phyloP scores from a whole-genome alignment of 2,329 filamentous ascomycete species.

The Metarhizium rileyi region DNA sequence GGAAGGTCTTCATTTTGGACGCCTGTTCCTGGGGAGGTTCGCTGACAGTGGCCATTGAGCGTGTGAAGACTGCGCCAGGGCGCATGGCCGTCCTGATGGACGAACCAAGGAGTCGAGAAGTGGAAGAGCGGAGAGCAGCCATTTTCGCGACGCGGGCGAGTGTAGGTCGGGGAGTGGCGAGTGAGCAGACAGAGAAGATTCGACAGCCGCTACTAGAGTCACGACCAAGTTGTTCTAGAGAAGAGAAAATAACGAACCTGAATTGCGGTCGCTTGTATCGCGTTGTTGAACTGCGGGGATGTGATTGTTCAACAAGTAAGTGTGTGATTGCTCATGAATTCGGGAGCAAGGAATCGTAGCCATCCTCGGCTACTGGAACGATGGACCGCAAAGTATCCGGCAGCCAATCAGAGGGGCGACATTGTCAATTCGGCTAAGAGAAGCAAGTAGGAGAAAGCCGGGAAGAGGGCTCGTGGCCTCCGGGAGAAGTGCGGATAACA shows the following conservation, averaged over 20 bases:
- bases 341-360: not conserved
- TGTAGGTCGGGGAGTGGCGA: constrained; percentile 14
- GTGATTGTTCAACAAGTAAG: not conserved
- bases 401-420: constrained; percentile 9
- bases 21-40: constrained; percentile 53
- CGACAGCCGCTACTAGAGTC: not conserved
- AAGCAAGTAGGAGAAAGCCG: constrained; percentile 19
- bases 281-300: constrained; percentile 1
- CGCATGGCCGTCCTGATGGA: constrained; percentile 30
- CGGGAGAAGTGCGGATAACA: constrained; percentile 5
- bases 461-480: constrained; percentile 7
- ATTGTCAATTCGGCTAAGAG: constrained; percentile 23
- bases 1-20: constrained; percentile 81
- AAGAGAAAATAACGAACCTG: not conserved
- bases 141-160: constrained; percentile 29
- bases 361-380: constrained; percentile 12
- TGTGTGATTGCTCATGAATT: constrained; percentile 5
- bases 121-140: constrained; percentile 52
- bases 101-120: constrained; percentile 40
- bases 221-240: not conserved
- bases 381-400: constrained; percentile 4
- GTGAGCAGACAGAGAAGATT: not conserved
- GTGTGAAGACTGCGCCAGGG: constrained; percentile 33
- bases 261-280: constrained; percentile 1
- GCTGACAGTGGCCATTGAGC: constrained; percentile 46